Evolutionary conservation across 345 rosid genomes (phyloP), one percentile per base, ranked within the genome.

Genomic region (Linum usitatissimum): DNA sequence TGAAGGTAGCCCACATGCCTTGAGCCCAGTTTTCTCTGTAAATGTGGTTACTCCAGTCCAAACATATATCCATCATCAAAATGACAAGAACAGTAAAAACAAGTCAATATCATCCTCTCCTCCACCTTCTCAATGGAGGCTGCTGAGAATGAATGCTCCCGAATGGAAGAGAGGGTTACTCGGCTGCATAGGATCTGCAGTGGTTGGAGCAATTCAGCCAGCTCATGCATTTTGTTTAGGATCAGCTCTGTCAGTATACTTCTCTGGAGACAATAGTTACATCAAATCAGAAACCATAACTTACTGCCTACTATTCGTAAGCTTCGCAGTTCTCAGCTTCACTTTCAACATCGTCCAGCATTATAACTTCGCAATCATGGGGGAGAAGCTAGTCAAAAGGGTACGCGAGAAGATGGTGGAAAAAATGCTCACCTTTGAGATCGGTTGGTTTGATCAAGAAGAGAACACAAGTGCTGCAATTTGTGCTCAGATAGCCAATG

Each of bases 361-460:
- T 65, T 73, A 76, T 65, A 83, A 78, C 53, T 83, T 83, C 31
- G 77, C 83, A 9, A 23, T 75, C 53, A 73, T 76, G 77, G 87
- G 81, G 10, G 83, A 78, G 73, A 61, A 66, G 4, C 56, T 83
- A 55, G 68, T 67, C 12, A 78, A 74, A 67, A 75, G 73, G 63
- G 81, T 78, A 28, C 64, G 81, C 40, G 78, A 80, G 56, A 63
- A 68, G 42, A 55, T 77, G 63, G 70, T 80, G 4, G 56, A 30
- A 14, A 74, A 76, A 64, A 53, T 80, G 30, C 66, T 80, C 6
- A 76, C 80, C 31, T 83, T 78, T 66, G 81, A 78, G 75, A 60
- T 75, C 1, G 81, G 74, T 1, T 83, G 83, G 83, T 83, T 83
- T 51, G 85, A 83, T 66, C 64, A 53, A 28, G 87, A 78, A 0